phyloP scores from a whole-genome alignment of 257 asterid genomes.

The Lithospermum erythrorhizon region DNA sequence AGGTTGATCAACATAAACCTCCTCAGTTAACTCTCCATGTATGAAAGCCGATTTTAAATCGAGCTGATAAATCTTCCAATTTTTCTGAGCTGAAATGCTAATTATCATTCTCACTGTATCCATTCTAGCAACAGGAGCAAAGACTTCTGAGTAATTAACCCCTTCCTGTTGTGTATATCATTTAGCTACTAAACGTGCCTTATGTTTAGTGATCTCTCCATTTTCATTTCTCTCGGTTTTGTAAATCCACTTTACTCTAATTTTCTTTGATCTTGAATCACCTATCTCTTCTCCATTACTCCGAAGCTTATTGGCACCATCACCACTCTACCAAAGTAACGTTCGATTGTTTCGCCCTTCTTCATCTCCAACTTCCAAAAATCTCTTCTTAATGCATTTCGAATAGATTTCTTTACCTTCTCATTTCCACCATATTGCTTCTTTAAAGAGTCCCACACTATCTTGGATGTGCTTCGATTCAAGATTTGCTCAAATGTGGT shows the following conservation, averaged over 20 bases:
- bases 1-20: constrained; percentile 3
- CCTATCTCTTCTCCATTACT: too few relatives aligned
- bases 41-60: constrained; percentile 3
- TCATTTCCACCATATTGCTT: too few relatives aligned
- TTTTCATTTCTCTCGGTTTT: neutral
- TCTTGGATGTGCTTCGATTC: too few relatives aligned
- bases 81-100: neutral
- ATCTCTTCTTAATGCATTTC: too few relatives aligned
- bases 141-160: neutral
- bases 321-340: too few relatives aligned
- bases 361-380: too few relatives aligned
- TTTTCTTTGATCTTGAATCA: neutral
- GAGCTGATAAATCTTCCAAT: constrained; percentile 3
- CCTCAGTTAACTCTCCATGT: neutral
- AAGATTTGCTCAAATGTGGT: too few relatives aligned
- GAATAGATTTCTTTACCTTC: too few relatives aligned
- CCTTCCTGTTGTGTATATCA: neutral
- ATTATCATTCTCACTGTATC: neutral
- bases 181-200: constrained; percentile 3
- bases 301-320: too few relatives aligned
- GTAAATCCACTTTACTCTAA: constrained; percentile 1
- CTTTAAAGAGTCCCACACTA: too few relatives aligned
- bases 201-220: neutral
- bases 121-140: neutral
- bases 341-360: too few relatives aligned